Conservation (phyloP, 257 asterid genomes). For the Cordia subcordata region DNA sequence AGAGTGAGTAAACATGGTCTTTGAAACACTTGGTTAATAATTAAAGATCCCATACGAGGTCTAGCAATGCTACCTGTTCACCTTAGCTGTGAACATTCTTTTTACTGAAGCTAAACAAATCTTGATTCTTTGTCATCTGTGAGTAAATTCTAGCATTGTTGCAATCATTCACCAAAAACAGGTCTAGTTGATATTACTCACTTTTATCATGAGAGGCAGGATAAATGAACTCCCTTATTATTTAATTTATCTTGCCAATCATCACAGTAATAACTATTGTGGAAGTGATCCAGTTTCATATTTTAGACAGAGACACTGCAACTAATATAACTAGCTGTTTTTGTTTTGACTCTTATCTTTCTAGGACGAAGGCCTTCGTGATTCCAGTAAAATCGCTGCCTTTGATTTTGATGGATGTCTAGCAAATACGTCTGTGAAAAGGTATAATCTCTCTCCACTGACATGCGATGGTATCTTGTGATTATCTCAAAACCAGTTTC, state of each 20-base stretch:
- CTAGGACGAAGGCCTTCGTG: constrained; percentile 78
- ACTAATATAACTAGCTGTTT: constrained; percentile 1
- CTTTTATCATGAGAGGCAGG: no score
- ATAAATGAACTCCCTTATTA: no score
- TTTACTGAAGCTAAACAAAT: no score
- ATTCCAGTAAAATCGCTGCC: constrained; percentile 85
- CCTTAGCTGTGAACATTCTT: neutral
- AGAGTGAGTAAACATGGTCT: constrained; percentile 34
- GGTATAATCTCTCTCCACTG: constrained; percentile 34
- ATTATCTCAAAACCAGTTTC: neutral
- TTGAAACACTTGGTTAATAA: no score
- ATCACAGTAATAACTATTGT: no score
- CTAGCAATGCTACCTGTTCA: neutral
- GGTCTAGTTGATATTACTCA: no score
- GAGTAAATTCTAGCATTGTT: no score
- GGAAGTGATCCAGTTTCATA: neutral
- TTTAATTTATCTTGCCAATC: no score
- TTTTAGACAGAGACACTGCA: neutral
- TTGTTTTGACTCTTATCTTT: neutral
- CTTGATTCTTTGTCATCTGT: no score
- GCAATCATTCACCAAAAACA: no score
- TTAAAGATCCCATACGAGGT: neutral
- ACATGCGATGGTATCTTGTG: neutral
- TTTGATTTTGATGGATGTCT: constrained; percentile 99
- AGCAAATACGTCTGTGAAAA: constrained; percentile 75